These are phyloP conservation scores for Colletotrichum tanaceti DNA, from an alignment of 2,329 filamentous ascomycete species.

Conservation along the genomic window DNA sequence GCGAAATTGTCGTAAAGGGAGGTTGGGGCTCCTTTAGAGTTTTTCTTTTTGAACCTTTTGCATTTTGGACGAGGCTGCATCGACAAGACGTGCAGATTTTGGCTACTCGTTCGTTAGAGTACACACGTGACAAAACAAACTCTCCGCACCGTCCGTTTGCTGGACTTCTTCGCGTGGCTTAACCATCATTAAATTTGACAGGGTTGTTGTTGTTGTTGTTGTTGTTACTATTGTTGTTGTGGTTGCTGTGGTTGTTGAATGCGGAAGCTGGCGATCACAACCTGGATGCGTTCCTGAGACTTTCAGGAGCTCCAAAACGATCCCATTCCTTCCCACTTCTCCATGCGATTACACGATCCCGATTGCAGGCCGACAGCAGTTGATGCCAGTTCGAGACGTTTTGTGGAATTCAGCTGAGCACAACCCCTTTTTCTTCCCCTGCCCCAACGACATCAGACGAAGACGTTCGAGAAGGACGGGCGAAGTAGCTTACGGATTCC, in stretches of 20 bases:
- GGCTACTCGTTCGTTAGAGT: too few relatives aligned
- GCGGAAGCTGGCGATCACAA: not conserved
- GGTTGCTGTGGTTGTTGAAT: too few relatives aligned
- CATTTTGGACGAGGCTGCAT: not conserved
- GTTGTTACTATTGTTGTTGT: too few relatives aligned
- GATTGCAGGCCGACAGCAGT: not conserved
- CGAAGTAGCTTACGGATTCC: not conserved
- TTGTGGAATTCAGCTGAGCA: not conserved
- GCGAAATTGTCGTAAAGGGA: slow-evolving; percentile 21
- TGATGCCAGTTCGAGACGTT: not conserved
- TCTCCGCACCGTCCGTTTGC: too few relatives aligned
- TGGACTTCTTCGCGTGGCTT: slow-evolving; percentile 7
- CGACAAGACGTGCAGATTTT: not conserved
- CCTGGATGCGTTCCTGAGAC: not conserved
- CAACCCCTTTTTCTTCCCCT: not conserved
- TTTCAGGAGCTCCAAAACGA: not conserved
- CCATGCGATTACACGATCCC: not conserved
- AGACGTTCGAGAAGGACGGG: slow-evolving; percentile 31
- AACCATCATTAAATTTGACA: slow-evolving; percentile 6
- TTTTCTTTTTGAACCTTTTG: slow-evolving; percentile 23
- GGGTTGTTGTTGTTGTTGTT: too few relatives aligned
- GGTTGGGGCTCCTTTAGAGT: slow-evolving; percentile 26
- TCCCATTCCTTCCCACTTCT: not conserved
- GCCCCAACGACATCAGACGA: slow-evolving; percentile 19
- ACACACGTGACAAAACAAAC: too few relatives aligned